Conservation (phyloP, 2,329 filamentous ascomycete genomes). For the Monosporascus sp. region DNA sequence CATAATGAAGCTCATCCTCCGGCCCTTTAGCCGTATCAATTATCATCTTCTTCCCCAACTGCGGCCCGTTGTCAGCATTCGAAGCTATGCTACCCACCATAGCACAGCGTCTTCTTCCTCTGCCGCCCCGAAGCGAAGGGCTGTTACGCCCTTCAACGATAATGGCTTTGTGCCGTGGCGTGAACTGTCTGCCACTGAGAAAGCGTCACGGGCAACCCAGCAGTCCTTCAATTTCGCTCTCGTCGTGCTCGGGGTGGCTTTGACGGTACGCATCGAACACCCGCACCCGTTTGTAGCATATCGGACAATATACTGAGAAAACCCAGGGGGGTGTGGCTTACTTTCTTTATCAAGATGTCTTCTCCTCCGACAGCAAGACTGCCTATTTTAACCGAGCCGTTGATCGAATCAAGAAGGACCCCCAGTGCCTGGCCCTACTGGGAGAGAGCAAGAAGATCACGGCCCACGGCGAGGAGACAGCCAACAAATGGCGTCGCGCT, state of each 20-base stretch:
- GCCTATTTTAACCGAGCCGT: constrained; percentile 85
- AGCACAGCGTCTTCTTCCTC: constrained; percentile 29
- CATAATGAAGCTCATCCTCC: constrained; percentile 42
- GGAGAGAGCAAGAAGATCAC: constrained; percentile 70
- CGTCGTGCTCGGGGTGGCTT: constrained; percentile 65
- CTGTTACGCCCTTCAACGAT: constrained; percentile 81
- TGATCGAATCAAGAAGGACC: constrained; percentile 68
- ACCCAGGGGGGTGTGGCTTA: constrained; percentile 68
- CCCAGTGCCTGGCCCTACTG: constrained; percentile 65
- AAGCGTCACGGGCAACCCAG: constrained; percentile 78
- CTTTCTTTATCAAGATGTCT: constrained; percentile 75
- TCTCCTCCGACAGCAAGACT: constrained; percentile 79
- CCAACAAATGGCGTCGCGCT: constrained; percentile 72
- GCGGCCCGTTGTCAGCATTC: constrained; percentile 33
- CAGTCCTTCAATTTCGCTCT: constrained; percentile 85
- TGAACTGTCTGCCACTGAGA: constrained; percentile 69
- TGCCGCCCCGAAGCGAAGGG: constrained; percentile 50
- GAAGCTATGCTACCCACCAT: constrained; percentile 56
- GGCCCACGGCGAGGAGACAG: constrained; percentile 75
- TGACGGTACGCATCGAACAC: constrained; percentile 55
- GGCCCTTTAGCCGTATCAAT: constrained; percentile 29
- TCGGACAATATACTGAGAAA: constrained; percentile 1
- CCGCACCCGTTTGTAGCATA: not conserved
- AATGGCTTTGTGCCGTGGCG: constrained; percentile 78
- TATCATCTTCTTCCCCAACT: constrained; percentile 21